Base-by-base conservation (phyloP, 2,329 filamentous ascomycete genomes). In the Fonsecaea erecta region DNA sequence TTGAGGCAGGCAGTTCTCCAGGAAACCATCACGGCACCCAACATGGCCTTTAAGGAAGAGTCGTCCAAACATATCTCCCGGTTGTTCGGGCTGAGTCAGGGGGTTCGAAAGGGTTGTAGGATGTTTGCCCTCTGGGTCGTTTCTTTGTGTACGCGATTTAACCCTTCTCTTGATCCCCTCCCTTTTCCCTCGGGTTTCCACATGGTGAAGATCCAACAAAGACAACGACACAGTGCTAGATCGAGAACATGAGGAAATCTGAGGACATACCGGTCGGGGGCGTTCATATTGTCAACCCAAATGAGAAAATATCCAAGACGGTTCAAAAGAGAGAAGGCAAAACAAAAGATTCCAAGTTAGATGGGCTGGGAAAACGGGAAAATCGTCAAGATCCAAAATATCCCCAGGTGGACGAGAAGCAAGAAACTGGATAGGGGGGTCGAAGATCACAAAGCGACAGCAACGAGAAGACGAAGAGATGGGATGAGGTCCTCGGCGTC, bases 231-330 rank as follows among this genome's bases (percentile, higher is more conserved):
- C n/a, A n/a, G 32, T 2, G 21, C 30, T 57, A 51, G 18, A 28
- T 11, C 18, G 18, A 46, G 7, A 46, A 18, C n/a, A 58, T 52
- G n/a, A 40, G 24, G 30, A 40, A 58, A 55, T 28, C 18, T 37
- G 16, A 30, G 18, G 6, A 71, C 69, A 53, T 71, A 71, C 69
- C 69, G 67, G 54, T 71, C 69, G 53, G 69, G 69, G 26, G 69
- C 69, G 26, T 71, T 71, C 54, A 70, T 68, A 14, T 46, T 62
- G 52, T 35, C 52, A 52, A 59, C 37, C 56, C 53, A 54, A 64
- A n/a, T 11, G 34, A 40, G 51, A 37, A 54, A 32, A 53, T 60
- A 60, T 52, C 32, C 52, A 61, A 55, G 26, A 54, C 46, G 28
- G 8, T 30, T 28, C 34, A 51, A 52, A 52, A 60, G n/a, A 12